These are phyloP conservation scores for Oryza nivara DNA, from an alignment of 176 grass and related monocot species.

Conservation along the genomic window DNA sequence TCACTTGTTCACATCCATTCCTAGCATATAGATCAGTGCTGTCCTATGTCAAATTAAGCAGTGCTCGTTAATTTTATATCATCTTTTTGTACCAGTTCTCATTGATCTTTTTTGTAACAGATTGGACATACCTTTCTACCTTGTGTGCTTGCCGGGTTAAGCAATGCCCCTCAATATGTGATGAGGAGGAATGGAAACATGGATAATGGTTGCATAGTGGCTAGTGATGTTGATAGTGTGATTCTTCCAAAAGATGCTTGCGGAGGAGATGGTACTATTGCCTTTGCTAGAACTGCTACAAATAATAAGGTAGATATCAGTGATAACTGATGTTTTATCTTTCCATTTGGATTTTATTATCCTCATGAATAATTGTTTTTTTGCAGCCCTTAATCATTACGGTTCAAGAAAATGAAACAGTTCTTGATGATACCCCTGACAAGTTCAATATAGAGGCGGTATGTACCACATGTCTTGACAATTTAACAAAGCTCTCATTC, in stretches of 20 bases:
- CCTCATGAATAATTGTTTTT: neutral
- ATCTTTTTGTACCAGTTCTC: neutral
- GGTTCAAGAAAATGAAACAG: slow-evolving; percentile 90
- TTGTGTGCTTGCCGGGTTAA: slow-evolving; percentile 87
- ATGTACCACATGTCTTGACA: slow-evolving; percentile 19
- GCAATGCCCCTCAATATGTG: slow-evolving; percentile 83
- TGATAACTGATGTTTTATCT: neutral
- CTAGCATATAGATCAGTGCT: neutral
- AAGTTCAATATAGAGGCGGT: slow-evolving; percentile 71
- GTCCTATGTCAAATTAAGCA: neutral
- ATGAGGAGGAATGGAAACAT: slow-evolving; percentile 40
- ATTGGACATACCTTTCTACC: slow-evolving; percentile 96
- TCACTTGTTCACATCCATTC: neutral
- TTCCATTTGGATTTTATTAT: neutral
- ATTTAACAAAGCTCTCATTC: slow-evolving; percentile 24
- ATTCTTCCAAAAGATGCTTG: slow-evolving; percentile 85
- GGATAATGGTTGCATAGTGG: slow-evolving; percentile 52
- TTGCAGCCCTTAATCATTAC: slow-evolving; percentile 91
- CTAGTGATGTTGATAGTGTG: slow-evolving; percentile 80
- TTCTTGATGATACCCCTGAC: slow-evolving; percentile 88
- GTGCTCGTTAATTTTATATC: neutral
- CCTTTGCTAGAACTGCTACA: slow-evolving; percentile 64
- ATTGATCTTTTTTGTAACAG: slow-evolving; percentile 45
- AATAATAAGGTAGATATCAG: slow-evolving; percentile 58
- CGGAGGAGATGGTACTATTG: slow-evolving; percentile 80